Conservation (phyloP, 2,329 filamentous ascomycete species). For the Aspergillus hiratsukae region DNA sequence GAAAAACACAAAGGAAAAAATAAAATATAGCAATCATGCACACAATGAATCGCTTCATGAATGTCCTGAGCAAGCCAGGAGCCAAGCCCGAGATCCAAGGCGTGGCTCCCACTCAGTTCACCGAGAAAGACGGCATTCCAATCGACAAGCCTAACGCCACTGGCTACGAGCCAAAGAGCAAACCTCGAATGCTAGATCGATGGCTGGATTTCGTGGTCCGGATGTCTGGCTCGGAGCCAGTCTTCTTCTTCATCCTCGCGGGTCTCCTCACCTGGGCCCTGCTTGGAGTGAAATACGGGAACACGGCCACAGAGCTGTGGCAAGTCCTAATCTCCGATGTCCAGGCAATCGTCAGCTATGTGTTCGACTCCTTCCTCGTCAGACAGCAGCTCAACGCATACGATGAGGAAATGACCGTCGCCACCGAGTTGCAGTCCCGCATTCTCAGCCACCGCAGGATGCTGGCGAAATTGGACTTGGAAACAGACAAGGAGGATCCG, state of each 20-base stretch:
- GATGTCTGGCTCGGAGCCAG: conserved; percentile 19
- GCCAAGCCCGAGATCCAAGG: not conserved
- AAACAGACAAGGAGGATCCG: not conserved
- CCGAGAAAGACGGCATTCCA: not conserved
- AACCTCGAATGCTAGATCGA: conserved; percentile 4
- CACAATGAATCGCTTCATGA: not conserved
- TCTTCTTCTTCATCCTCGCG: conserved; percentile 27
- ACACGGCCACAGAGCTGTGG: conserved; percentile 15
- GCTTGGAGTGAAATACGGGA: conserved; percentile 19
- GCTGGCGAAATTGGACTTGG: not conserved
- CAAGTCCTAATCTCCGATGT: conserved; percentile 24
- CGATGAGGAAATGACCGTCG: conserved; percentile 8
- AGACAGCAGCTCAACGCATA: conserved; percentile 22
- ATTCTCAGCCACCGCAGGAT: conserved; percentile 6
- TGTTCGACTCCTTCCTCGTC: conserved; percentile 26
- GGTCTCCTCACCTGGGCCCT: conserved; percentile 24
- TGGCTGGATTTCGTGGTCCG: conserved; percentile 22
- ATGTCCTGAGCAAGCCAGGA: not conserved
- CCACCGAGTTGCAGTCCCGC: conserved; percentile 8
- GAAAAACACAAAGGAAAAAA: too few species aligned
- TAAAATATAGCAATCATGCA: not conserved
- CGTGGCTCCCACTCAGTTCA: not conserved
- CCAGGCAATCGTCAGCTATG: conserved; percentile 24
- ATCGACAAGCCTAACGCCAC: not conserved
- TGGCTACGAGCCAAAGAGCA: not conserved